A percentile compares a stretch with the other conserved stretches of the same genome.
phyloP scores from a whole-genome alignment of 257 asterid species.

The Craterostigma plantagineum region DNA sequence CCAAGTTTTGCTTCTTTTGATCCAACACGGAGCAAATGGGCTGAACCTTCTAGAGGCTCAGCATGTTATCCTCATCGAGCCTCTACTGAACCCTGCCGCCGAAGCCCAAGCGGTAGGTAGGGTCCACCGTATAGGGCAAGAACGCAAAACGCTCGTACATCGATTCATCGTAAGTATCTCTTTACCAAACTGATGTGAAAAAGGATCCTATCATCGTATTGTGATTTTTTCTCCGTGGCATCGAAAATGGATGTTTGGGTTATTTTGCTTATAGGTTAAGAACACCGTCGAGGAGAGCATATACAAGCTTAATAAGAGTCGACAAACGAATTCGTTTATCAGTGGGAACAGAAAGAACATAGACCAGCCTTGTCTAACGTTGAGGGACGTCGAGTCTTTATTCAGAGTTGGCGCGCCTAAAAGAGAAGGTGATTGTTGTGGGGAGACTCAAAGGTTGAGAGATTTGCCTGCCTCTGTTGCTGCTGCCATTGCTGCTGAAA shows the following conservation, averaged over 20 bases:
- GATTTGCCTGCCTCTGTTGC: conserved; percentile 81
- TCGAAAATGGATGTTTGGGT: background rate
- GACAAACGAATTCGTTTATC: conserved; percentile 46
- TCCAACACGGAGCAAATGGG: conserved; percentile 95
- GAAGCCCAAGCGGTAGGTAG: conserved; percentile 98
- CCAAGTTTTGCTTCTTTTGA: conserved; percentile 66
- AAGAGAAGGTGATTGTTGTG: conserved; percentile 6
- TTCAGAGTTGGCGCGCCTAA: conserved; percentile 50
- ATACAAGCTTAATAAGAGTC: conserved; percentile 62
- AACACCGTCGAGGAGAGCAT: conserved; percentile 86
- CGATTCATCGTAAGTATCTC: conserved; percentile 65
- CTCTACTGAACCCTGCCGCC: conserved; percentile 88
- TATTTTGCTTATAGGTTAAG: conserved; percentile 42
- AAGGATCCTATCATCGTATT: background rate
- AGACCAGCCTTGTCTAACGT: conserved; percentile 76
- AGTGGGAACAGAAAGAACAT: conserved; percentile 84
- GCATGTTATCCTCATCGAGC: conserved; percentile 91
- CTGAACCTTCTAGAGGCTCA: conserved; percentile 92
- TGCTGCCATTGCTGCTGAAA: conserved; percentile 88
- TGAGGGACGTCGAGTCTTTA: conserved; percentile 60
- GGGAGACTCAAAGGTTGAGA: conserved; percentile 25
- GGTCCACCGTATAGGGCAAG: conserved; percentile 93
- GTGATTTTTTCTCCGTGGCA: background rate
- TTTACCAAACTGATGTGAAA: background rate
- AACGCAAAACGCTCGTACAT: conserved; percentile 70